Conservation (phyloP, 2,329 filamentous ascomycete species). For the Chrysoporthe austroafricana region DNA sequence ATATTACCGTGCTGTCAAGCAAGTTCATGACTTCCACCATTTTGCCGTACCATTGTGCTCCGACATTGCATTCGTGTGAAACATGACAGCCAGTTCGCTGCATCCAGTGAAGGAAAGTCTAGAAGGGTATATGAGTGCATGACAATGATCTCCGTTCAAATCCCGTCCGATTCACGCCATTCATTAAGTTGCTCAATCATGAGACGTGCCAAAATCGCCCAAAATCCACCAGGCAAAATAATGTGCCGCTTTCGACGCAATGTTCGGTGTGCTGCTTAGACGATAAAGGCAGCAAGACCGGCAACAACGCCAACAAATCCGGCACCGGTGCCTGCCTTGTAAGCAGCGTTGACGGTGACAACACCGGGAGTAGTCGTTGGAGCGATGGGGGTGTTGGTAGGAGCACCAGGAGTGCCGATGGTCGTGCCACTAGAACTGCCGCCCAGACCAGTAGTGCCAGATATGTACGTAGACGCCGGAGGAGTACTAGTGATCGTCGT, state of each 20-base stretch:
- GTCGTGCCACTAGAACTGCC: conserved; percentile 8
- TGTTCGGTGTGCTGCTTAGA: conserved; percentile 35
- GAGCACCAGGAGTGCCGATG: conserved; percentile 13
- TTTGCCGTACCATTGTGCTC: conserved; percentile 23
- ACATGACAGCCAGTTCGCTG: conserved; percentile 25
- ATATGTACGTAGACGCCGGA: conserved; percentile 29
- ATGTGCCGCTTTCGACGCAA: neutral
- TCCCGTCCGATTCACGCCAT: conserved; percentile 13
- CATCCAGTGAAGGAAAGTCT: conserved; percentile 29
- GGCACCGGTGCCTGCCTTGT: conserved; percentile 40
- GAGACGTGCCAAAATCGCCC: conserved; percentile 29
- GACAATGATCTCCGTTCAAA: conserved; percentile 15
- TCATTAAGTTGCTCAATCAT: conserved; percentile 28
- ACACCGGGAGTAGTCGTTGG: conserved; percentile 34
- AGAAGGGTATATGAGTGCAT: conserved; percentile 29
- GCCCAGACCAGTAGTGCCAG: conserved; percentile 29
- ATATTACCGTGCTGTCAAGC: conserved; percentile 12
- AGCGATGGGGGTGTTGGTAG: conserved; percentile 36
- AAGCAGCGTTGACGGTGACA: conserved; percentile 43
- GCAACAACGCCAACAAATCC: conserved; percentile 43
- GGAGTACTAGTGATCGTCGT: conserved; percentile 30
- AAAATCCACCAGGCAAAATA: conserved; percentile 20
- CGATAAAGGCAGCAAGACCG: conserved; percentile 43
- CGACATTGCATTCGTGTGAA: conserved; percentile 23
- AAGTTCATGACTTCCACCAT: conserved; percentile 22